phyloP scores from a whole-genome alignment of 495 filamentous ascomycete species.

The Penicillium lagena region DNA sequence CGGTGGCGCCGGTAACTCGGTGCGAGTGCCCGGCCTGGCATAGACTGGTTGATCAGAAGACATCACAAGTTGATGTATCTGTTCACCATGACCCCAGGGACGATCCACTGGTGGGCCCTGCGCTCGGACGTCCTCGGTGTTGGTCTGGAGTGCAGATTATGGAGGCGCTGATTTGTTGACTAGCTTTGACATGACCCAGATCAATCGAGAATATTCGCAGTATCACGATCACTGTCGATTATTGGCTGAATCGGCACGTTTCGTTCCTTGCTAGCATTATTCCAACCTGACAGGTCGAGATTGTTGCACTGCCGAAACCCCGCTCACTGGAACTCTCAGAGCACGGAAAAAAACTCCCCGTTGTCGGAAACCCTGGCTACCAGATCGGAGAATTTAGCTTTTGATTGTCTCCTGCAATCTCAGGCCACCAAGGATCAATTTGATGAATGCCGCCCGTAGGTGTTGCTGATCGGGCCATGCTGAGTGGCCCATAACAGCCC shows the following conservation, averaged over 20 bases:
- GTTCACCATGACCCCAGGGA: conserved; percentile 2
- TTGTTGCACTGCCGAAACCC: no score
- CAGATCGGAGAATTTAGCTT: conserved; percentile 14
- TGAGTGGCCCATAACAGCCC: neutral
- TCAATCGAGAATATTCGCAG: neutral
- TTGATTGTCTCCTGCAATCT: conserved; percentile 2
- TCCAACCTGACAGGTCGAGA: no score
- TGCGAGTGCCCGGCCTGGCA: no score
- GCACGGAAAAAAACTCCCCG: no score
- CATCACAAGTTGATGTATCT: conserved; percentile 20
- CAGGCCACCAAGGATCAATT: conserved; percentile 16
- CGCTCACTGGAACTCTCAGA: no score
- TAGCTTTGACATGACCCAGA: neutral
- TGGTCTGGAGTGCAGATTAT: neutral
- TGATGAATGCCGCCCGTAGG: conserved; percentile 22
- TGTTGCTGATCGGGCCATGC: conserved; percentile 4
- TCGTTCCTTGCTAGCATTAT: neutral
- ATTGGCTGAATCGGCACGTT: conserved; percentile 1
- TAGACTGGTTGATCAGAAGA: no score
- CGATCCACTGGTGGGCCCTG: conserved; percentile 8
- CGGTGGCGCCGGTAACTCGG: no score
- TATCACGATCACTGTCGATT: conserved; percentile 4
- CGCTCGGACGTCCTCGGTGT: conserved; percentile 9
- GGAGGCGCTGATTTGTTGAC: conserved; percentile 1
- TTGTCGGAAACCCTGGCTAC: no score